phyloP scores from a whole-genome alignment of 2,329 filamentous ascomycete species.

The Exophiala aquamarina region DNA sequence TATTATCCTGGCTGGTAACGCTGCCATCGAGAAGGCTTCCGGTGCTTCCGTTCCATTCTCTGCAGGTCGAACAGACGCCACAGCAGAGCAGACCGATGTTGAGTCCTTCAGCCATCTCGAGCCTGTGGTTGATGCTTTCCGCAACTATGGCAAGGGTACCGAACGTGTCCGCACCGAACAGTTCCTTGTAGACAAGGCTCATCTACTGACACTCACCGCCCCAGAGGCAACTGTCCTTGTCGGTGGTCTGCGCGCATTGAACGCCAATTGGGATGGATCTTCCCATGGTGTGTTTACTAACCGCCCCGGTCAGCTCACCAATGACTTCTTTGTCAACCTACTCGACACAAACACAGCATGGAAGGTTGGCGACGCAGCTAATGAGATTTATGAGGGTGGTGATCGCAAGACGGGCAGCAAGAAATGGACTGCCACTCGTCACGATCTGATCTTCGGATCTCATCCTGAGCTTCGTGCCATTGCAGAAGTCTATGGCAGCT shows the following conservation, averaged over 20 bases:
- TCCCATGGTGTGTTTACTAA: conserved; percentile 67
- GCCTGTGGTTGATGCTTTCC: conserved; percentile 73
- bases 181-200: conserved; percentile 69
- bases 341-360: conserved; percentile 67
- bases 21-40: conserved; percentile 72
- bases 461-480: conserved; percentile 72
- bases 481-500: conserved; percentile 66
- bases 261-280: conserved; percentile 71
- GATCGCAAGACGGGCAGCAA: conserved; percentile 65
- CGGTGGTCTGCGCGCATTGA: conserved; percentile 69
- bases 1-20: conserved; percentile 71
- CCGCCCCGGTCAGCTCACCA: conserved; percentile 67
- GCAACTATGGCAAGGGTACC: conserved; percentile 69
- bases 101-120: conserved; percentile 65
- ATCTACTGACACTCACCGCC: conserved; percentile 68
- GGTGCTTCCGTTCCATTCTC: conserved; percentile 67
- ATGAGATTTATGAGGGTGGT: conserved; percentile 62
- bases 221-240: conserved; percentile 71
- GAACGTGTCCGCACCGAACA: conserved; percentile 65
- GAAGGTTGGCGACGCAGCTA: conserved; percentile 53
- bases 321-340: conserved; percentile 81
- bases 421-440: conserved; percentile 70
- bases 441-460: conserved; percentile 70
- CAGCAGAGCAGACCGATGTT: conserved; percentile 69
- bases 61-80: conserved; percentile 70